phyloP scores from a whole-genome alignment of 192 early-diverging fungal species.

The Rhizoclosmatium globosum region DNA sequence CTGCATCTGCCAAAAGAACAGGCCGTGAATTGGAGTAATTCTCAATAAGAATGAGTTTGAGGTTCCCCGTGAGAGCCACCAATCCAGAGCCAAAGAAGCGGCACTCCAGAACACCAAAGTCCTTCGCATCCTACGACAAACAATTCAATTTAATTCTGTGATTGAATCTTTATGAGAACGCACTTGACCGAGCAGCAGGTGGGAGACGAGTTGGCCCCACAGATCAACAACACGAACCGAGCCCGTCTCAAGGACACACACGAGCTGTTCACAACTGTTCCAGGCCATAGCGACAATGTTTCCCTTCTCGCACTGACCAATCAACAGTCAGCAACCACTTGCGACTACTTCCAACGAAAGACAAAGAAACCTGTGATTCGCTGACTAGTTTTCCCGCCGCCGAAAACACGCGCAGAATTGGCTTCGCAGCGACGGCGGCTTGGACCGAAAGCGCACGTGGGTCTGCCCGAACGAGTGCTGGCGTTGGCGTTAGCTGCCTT shows the following conservation, averaged over 20 bases:
- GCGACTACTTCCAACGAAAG: neutral
- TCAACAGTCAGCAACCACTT: neutral
- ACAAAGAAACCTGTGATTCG: slow-evolving; percentile 74
- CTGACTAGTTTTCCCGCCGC: slow-evolving; percentile 86
- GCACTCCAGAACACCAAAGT: slow-evolving; percentile 82
- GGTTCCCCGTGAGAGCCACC: slow-evolving; percentile 89
- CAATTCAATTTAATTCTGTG: neutral
- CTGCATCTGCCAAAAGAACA: slow-evolving; percentile 73
- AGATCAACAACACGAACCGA: slow-evolving; percentile 82
- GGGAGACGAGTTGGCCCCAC: slow-evolving; percentile 81
- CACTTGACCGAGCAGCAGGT: slow-evolving; percentile 78
- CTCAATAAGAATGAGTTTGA: slow-evolving; percentile 81
- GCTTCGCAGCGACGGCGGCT: slow-evolving; percentile 1
- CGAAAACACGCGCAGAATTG: slow-evolving; percentile 75
- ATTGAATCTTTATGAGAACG: neutral
- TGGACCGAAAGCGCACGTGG: slow-evolving; percentile 1
- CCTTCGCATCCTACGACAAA: slow-evolving; percentile 74
- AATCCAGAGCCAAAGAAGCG: slow-evolving; percentile 91
- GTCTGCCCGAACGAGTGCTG: slow-evolving; percentile 94
- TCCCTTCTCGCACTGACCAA: slow-evolving; percentile 81
- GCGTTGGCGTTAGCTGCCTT: neutral
- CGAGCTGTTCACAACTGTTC: slow-evolving; percentile 85
- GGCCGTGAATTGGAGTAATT: slow-evolving; percentile 90
- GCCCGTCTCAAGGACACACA: slow-evolving; percentile 89
- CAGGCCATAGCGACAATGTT: slow-evolving; percentile 92